These are phyloP conservation scores for Globisporangium cylindrosporum DNA, from an alignment of 352 stramenopile genomes.

Conservation along the genomic window DNA sequence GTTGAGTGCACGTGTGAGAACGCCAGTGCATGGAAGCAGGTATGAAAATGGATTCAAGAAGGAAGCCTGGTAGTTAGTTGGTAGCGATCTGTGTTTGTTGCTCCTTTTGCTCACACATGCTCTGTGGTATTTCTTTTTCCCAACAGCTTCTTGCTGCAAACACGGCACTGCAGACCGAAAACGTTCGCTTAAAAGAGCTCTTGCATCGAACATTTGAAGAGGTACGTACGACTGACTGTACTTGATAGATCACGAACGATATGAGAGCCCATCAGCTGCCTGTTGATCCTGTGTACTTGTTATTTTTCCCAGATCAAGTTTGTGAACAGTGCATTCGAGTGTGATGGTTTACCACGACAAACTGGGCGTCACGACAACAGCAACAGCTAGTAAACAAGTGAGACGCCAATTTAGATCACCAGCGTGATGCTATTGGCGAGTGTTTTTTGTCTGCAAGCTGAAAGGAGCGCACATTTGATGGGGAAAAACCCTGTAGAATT, in stretches of 20 bases:
- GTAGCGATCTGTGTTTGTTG: neutral
- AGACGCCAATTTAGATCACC: too few relatives aligned
- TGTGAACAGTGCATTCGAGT: too few relatives aligned
- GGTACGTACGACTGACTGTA: neutral
- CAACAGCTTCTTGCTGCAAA: conserved; percentile 22
- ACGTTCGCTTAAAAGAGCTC: conserved; percentile 31
- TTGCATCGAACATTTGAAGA: conserved; percentile 33
- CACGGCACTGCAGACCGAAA: conserved; percentile 28
- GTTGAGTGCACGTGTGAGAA: conserved; percentile 4
- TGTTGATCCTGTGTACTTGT: too few relatives aligned
- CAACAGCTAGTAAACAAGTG: too few relatives aligned
- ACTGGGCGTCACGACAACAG: too few relatives aligned
- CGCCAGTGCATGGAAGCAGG: conserved; percentile 2
- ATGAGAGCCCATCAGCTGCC: neutral
- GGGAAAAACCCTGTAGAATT: too few relatives aligned
- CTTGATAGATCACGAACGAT: neutral
- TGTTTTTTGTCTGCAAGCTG: too few relatives aligned
- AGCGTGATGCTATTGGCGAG: too few relatives aligned
- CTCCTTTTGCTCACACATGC: neutral
- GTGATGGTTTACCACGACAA: too few relatives aligned
- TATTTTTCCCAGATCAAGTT: too few relatives aligned
- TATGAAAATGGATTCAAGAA: neutral
- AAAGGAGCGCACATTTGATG: too few relatives aligned
- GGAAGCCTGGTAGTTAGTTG: neutral
- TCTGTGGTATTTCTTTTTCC: conserved; percentile 11